Evolutionary conservation across 306 rosid genomes (phyloP).

Genomic region (Trifolium pratense): DNA sequence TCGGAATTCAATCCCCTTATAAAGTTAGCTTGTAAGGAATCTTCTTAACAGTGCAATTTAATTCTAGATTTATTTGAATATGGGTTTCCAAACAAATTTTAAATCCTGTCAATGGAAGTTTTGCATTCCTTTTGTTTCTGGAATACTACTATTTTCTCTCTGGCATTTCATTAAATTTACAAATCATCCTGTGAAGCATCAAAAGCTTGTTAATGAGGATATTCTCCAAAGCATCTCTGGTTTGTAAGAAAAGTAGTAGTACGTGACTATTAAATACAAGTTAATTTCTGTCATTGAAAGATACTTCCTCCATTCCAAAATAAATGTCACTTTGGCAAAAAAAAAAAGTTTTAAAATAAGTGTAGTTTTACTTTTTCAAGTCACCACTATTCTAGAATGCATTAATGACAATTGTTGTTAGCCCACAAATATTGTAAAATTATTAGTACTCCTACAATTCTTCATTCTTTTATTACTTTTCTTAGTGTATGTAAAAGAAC

Average conservation of each 20-base stretch:
- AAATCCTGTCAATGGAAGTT: constrained; percentile 1
- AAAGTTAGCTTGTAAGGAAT: neutral
- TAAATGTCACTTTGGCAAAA: too few relatives aligned
- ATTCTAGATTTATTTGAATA: neutral
- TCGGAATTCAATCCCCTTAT: constrained; percentile 27
- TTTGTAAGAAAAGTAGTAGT: constrained; percentile 5
- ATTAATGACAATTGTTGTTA: too few relatives aligned
- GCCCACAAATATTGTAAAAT: too few relatives aligned
- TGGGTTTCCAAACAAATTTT: neutral
- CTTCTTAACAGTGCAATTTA: neutral
- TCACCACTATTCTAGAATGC: too few relatives aligned
- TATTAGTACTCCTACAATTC: too few relatives aligned
- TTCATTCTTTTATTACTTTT: too few relatives aligned
- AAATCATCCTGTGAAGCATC: constrained; percentile 8
- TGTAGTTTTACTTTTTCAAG: too few relatives aligned
- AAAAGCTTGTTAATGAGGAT: neutral
- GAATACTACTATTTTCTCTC: neutral
- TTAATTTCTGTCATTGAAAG: constrained; percentile 24
- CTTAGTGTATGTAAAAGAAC: too few relatives aligned
- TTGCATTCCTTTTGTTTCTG: neutral
- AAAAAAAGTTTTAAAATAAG: too few relatives aligned
- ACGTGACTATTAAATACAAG: neutral
- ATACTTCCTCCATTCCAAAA: neutral
- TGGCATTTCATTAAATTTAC: constrained; percentile 11
- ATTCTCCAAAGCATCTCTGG: neutral